Percentiles rank a stretch among this genome's conserved stretches.
Evolutionary conservation across 2,329 filamentous ascomycete genomes (phyloP).

Genomic region (Trichothecium roseum): DNA sequence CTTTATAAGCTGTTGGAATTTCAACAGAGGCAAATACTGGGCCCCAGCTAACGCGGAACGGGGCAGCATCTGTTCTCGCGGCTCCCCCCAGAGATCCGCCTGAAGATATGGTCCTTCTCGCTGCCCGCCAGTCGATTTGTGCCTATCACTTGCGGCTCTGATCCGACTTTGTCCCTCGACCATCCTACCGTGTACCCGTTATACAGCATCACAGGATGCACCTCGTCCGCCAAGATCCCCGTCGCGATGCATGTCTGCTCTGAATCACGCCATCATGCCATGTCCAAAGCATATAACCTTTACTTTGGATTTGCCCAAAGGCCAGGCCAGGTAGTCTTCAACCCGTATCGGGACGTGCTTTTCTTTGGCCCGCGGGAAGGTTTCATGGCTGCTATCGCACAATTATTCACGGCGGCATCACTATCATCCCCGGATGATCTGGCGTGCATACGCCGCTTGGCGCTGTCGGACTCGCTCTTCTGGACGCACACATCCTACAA

Average conservation of each 20-base stretch:
- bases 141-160: constrained; percentile 27
- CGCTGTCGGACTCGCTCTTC: constrained; percentile 34
- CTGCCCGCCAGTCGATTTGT: constrained; percentile 32
- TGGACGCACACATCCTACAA: constrained; percentile 12
- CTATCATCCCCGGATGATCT: constrained; percentile 31
- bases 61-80: constrained; percentile 28
- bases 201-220: constrained; percentile 22
- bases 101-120: constrained; percentile 36
- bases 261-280: constrained; percentile 33
- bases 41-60: no score
- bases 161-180: constrained; percentile 12
- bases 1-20: no score
- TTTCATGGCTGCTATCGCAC: constrained; percentile 32
- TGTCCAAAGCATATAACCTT: constrained; percentile 25
- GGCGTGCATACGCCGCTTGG: constrained; percentile 27
- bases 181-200: constrained; percentile 4
- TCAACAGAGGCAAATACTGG: no score
- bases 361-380: constrained; percentile 35
- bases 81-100: constrained; percentile 35
- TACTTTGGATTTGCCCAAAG: constrained; percentile 31
- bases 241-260: constrained; percentile 33
- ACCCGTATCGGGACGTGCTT: constrained; percentile 29
- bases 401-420: constrained; percentile 33
- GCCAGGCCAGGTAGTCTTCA: constrained; percentile 31
- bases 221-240: constrained; percentile 29